Conservation (phyloP, 2,329 filamentous ascomycete genomes). For the Keithomyces neogunnii region DNA sequence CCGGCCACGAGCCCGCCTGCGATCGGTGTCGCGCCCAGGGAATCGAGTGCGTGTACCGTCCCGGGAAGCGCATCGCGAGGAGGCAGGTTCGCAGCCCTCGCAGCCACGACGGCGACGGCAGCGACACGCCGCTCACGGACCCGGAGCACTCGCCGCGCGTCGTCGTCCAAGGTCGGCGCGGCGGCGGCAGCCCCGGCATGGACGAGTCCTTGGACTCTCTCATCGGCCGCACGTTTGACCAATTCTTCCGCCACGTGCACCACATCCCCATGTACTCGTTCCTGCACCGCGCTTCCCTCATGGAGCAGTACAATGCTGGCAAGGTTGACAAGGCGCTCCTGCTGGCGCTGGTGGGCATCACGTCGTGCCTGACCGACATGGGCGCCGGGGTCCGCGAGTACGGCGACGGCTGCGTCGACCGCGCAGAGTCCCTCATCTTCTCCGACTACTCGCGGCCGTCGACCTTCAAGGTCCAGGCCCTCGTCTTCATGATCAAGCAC, state of each 20-base stretch:
- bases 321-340: conserved; percentile 47
- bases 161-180: conserved; percentile 26
- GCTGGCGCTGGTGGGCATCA: conserved; percentile 47
- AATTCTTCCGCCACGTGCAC: conserved; percentile 51
- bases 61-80: conserved; percentile 31
- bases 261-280: conserved; percentile 53
- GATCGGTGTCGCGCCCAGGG: conserved; percentile 41
- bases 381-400: conserved; percentile 43
- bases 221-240: conserved; percentile 44
- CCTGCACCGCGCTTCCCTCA: conserved; percentile 49
- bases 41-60: conserved; percentile 47
- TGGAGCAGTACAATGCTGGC: conserved; percentile 49
- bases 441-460: conserved; percentile 46
- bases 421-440: conserved; percentile 44
- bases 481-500: conserved; percentile 36
- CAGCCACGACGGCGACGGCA: conserved; percentile 25
- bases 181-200: conserved; percentile 18
- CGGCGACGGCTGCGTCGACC: conserved; percentile 44
- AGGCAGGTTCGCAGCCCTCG: conserved; percentile 20
- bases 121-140: conserved; percentile 26
- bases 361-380: conserved; percentile 46
- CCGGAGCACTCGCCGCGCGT: conserved; percentile 23
- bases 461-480: conserved; percentile 44
- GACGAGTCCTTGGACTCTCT: conserved; percentile 40
- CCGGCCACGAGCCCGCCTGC: conserved; percentile 47